Conservation (phyloP, 2,329 filamentous ascomycete genomes). For the Calonectria crousiana region DNA sequence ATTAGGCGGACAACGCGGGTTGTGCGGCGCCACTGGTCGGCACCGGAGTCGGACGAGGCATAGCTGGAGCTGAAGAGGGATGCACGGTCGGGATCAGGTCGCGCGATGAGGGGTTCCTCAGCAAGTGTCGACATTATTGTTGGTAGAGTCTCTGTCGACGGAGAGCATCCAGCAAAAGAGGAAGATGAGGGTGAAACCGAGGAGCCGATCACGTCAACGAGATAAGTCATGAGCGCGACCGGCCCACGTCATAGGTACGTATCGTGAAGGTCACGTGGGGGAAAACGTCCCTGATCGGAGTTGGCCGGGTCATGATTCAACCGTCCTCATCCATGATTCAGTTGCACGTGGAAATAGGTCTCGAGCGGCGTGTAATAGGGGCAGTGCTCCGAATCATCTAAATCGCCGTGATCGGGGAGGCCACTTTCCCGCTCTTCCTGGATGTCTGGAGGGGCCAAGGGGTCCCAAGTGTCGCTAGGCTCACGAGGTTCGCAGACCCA, state of each 20-base stretch:
- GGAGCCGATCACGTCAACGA: slow-evolving; percentile 26
- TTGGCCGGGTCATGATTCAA: not conserved
- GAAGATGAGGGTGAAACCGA: not conserved
- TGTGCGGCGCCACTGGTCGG: slow-evolving; percentile 39
- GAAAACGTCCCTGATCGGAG: not conserved
- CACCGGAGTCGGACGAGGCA: slow-evolving; percentile 37
- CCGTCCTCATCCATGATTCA: not conserved
- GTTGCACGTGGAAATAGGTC: not conserved
- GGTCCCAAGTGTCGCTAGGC: not conserved
- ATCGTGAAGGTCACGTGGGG: slow-evolving; percentile 9
- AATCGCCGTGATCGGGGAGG: not conserved
- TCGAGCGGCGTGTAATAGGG: not conserved
- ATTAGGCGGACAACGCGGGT: slow-evolving; percentile 55
- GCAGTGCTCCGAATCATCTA: not conserved
- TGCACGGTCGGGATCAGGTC: slow-evolving; percentile 39
- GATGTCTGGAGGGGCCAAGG: not conserved
- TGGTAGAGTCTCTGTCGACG: not conserved
- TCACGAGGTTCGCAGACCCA: slow-evolving; percentile 19
- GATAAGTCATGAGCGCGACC: slow-evolving; percentile 5
- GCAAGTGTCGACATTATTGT: slow-evolving; percentile 37
- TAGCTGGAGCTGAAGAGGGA: slow-evolving; percentile 40
- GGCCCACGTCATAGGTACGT: slow-evolving; percentile 26
- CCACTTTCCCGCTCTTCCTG: not conserved
- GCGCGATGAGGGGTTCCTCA: slow-evolving; percentile 29
- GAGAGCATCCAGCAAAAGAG: not conserved